phyloP scores from a whole-genome alignment of 2,329 filamentous ascomycete genomes.

The Hortaea sp. region DNA sequence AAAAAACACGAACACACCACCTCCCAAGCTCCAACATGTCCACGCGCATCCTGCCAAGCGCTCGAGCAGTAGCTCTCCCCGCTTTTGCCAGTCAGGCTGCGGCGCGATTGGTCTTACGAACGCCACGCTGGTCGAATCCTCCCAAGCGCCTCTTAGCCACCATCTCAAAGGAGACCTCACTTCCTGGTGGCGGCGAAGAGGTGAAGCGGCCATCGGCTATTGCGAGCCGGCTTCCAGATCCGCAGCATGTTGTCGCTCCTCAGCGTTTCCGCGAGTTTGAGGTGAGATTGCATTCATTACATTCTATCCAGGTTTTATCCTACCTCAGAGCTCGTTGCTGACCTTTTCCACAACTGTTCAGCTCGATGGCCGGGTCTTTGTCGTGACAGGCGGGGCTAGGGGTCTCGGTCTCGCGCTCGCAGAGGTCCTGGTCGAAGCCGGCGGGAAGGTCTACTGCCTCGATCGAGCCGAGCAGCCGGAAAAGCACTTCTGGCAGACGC shows the following conservation, averaged over 20 bases:
- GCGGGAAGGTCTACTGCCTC: conserved; percentile 40
- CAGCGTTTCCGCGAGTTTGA: conserved; percentile 15
- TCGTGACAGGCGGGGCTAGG: conserved; percentile 17
- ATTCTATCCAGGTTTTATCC: no score
- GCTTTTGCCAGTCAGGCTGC: background rate
- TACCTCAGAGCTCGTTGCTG: background rate
- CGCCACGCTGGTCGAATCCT: background rate
- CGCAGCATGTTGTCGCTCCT: conserved; percentile 1
- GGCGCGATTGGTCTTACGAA: background rate
- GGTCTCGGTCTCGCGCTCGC: conserved; percentile 29
- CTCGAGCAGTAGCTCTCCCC: background rate
- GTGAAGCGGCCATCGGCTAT: conserved; percentile 5
- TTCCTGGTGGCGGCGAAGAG: no score
- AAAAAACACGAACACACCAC: background rate
- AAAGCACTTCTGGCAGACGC: conserved; percentile 31
- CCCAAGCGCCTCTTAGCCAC: background rate
- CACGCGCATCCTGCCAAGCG: background rate
- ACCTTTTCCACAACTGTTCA: conserved; percentile 1
- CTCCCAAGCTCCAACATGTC: background rate
- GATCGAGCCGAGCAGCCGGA: conserved; percentile 36
- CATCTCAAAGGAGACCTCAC: background rate
- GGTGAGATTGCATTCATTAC: conserved; percentile 2
- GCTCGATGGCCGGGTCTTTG: conserved; percentile 13
- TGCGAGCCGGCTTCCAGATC: conserved; percentile 9
- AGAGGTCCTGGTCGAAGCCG: conserved; percentile 38